Evolutionary conservation across 306 rosid genomes (phyloP), one percentile per base, ranked within the genome.

Genomic region (Cucurbita argyrosperma): DNA sequence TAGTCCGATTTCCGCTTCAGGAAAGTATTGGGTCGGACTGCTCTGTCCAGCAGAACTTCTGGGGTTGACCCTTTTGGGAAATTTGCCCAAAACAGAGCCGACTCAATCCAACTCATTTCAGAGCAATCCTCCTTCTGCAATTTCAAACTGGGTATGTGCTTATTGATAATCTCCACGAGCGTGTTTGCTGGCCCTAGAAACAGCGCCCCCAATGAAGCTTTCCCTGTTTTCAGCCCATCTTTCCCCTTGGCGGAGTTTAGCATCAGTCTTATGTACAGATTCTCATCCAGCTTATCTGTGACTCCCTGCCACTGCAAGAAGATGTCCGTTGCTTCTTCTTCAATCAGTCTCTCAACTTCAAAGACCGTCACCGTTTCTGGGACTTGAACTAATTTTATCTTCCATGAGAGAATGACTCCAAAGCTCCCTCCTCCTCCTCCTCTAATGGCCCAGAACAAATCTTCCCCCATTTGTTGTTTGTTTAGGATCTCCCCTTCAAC

Each of bases 381-480:
- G 2, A 81, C 72, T 3, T 4, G 23, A 51, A 76, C 64, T 18
- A 84, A 67, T 7, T 71, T 81, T 30, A 84, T 76, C 69, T 79
- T 79, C 74, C 79, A 84, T 0, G 80, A 71, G 8, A 82, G 67
- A 51, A 82, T 18, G 10, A 84, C 84, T 4, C 84, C 88, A 13
- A 84, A 81, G 67, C 88, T 81, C 4, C 74, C 78, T 62, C 75
- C 81, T 0, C 84, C 84, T 5, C 83, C 83, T 6, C 83, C 88
- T 74, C 85, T 56, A 55, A 84, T 70, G 15, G 83, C 88, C 88
- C 88, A 81, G 52, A 84, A 84, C 3, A 79, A 30, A 66, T 84
- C 85, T 52, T 84, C 83, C 6, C 85, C 85, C 85, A 84, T 82
- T 1, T 67, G 53, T 7, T 77, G 56, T 65, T 82, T 46, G 6